Percentiles rank a stretch among this genome's conserved stretches.
These are phyloP conservation scores for Albifimbria verrucaria DNA, from an alignment of 2,329 filamentous ascomycete species.

Conservation along the genomic window DNA sequence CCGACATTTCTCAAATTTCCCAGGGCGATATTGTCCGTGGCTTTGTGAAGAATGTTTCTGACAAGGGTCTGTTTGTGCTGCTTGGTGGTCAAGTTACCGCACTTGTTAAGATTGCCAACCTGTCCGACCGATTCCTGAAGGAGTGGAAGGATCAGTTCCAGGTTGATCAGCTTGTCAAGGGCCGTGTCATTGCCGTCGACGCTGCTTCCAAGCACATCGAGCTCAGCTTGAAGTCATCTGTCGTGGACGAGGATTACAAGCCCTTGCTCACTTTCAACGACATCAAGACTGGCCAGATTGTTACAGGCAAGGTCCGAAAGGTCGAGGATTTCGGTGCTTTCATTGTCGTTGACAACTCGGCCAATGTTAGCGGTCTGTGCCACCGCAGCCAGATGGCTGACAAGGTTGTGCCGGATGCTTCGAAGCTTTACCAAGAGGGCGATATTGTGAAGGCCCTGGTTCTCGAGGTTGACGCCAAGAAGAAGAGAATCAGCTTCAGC, in stretches of 20 bases:
- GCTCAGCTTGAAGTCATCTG: conserved; percentile 82
- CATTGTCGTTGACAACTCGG: conserved; percentile 81
- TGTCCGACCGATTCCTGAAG: conserved; percentile 89
- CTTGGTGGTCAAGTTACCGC: conserved; percentile 79
- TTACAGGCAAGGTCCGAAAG: conserved; percentile 89
- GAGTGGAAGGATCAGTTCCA: conserved; percentile 92
- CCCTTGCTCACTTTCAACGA: conserved; percentile 73
- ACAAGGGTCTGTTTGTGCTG: conserved; percentile 84
- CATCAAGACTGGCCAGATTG: conserved; percentile 71
- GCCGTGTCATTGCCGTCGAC: conserved; percentile 75
- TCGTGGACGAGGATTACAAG: conserved; percentile 75
- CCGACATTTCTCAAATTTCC: conserved; percentile 65
- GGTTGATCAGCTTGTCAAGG: conserved; percentile 85
- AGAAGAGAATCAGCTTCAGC: conserved; percentile 81
- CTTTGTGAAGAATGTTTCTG: conserved; percentile 85
- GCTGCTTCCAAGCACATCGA: conserved; percentile 67
- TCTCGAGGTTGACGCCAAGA: conserved; percentile 70
- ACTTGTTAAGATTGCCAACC: conserved; percentile 79
- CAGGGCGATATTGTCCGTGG: conserved; percentile 80
- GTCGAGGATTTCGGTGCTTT: conserved; percentile 96
- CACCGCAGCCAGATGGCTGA: conserved; percentile 92
- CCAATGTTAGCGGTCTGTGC: conserved; percentile 88
- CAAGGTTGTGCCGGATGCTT: conserved; percentile 75
- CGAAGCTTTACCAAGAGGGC: conserved; percentile 83
- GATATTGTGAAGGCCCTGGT: conserved; percentile 93